Evolutionary conservation across 176 grass and related monocot species (phyloP).

Genomic region (Rhipidocladum racemiflorum): DNA sequence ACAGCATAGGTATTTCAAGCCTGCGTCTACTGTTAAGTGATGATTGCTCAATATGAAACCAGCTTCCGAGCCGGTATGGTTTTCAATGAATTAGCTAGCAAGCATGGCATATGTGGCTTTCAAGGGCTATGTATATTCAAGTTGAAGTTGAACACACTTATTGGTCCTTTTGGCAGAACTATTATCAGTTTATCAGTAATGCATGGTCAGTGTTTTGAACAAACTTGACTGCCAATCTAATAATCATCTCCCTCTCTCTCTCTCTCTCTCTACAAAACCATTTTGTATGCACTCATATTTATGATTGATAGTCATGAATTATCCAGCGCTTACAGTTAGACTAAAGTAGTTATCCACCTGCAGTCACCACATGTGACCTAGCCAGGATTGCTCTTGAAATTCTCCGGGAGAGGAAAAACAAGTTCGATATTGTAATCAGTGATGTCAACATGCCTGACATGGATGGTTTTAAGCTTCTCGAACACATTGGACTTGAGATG

Average conservation of each 20-base stretch:
- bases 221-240: not conserved
- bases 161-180: slow-evolving; percentile 4
- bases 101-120: not conserved
- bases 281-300: slow-evolving; percentile 18
- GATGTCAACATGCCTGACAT: slow-evolving; percentile 99
- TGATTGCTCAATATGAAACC: slow-evolving; percentile 19
- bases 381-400: slow-evolving; percentile 80
- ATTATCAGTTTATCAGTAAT: not conserved
- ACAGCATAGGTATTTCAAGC: not conserved
- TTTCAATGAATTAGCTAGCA: not conserved
- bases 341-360: slow-evolving; percentile 35
- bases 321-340: not conserved
- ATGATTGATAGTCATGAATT: slow-evolving; percentile 5
- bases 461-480: slow-evolving; percentile 99
- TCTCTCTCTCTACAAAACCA: not conserved
- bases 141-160: not conserved
- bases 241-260: not conserved
- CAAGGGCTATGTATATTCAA: not conserved
- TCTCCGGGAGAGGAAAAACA: slow-evolving; percentile 80
- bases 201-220: not conserved
- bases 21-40: not conserved
- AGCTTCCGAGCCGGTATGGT: not conserved
- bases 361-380: slow-evolving; percentile 86
- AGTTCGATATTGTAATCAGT: slow-evolving; percentile 96
- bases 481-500: slow-evolving; percentile 98